Percentiles rank a stretch among this genome's conserved stretches.
Conservation (phyloP, 2,329 filamentous ascomycete genomes). For the Diaporthe sp. region DNA sequence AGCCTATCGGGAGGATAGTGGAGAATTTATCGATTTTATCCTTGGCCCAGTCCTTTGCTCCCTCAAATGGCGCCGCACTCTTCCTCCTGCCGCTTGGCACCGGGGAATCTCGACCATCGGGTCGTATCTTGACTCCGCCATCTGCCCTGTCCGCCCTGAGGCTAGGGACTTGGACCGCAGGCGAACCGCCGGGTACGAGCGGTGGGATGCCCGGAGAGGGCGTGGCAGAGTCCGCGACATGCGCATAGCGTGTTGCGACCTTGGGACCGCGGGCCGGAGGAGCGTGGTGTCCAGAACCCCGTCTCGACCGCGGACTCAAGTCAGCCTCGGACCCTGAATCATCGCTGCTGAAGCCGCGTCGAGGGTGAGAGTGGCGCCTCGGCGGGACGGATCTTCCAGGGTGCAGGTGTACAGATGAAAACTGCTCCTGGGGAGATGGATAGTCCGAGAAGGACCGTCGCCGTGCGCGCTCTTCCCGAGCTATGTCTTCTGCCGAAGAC, state of each 20-base stretch:
- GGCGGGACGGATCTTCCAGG: constrained; percentile 49
- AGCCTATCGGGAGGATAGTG: constrained; percentile 56
- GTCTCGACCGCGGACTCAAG: constrained; percentile 45
- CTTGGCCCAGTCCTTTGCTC: constrained; percentile 37
- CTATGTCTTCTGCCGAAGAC: constrained; percentile 51
- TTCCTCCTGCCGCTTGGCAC: neutral
- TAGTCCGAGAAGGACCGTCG: constrained; percentile 67
- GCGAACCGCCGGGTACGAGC: constrained; percentile 8
- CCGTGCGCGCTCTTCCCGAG: constrained; percentile 53
- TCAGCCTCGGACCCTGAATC: constrained; percentile 54
- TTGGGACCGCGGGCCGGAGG: constrained; percentile 35
- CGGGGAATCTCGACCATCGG: constrained; percentile 33
- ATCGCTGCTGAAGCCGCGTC: constrained; percentile 57
- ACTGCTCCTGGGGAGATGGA: constrained; percentile 54
- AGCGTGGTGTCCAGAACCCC: constrained; percentile 34
- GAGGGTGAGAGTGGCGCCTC: constrained; percentile 65
- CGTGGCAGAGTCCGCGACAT: constrained; percentile 44
- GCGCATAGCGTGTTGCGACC: constrained; percentile 35
- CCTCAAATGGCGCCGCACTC: constrained; percentile 32
- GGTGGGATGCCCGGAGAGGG: constrained; percentile 36
- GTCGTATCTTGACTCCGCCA: constrained; percentile 43
- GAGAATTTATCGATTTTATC: constrained; percentile 63
- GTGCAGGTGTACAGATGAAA: constrained; percentile 51
- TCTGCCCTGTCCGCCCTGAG: constrained; percentile 32
- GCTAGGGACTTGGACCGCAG: constrained; percentile 16